Percentiles rank a stretch among this genome's conserved stretches.
These are phyloP conservation scores for Acacia pycnantha DNA, from an alignment of 331 rosid genomes.

Conservation along the genomic window DNA sequence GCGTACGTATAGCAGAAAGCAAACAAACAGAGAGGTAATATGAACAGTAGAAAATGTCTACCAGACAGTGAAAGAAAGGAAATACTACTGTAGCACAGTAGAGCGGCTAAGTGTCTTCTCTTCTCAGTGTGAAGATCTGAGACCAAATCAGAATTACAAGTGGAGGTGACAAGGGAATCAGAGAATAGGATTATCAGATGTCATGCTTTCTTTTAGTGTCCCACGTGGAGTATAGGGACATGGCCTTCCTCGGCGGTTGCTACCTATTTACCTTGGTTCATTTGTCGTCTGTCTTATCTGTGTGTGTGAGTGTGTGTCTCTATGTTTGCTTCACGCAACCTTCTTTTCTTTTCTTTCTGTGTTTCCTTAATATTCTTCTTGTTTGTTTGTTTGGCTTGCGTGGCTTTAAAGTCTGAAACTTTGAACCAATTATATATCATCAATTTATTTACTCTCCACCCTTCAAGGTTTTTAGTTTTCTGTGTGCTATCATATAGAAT, in stretches of 20 bases:
- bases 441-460: neutral
- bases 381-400: constrained; percentile 34
- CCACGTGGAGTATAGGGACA: constrained; percentile 50
- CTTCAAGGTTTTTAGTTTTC: neutral
- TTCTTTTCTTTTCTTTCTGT: neutral
- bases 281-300: neutral
- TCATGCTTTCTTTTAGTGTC: constrained; percentile 25
- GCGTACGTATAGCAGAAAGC: neutral
- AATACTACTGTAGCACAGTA: neutral
- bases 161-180: constrained; percentile 33
- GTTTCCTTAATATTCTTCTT: neutral
- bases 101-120: neutral
- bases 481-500: neutral
- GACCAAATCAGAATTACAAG: neutral
- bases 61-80: neutral
- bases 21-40: neutral
- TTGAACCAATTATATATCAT: constrained; percentile 22
- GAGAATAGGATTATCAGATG: neutral
- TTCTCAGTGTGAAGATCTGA: neutral
- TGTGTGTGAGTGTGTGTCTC: neutral
- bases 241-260: constrained; percentile 49
- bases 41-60: neutral
- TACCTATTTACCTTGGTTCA: neutral
- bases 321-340: constrained; percentile 94
- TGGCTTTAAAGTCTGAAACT: constrained; percentile 68